Percentiles rank a stretch among this genome's conserved stretches.
phyloP scores from a whole-genome alignment of 192 early-diverging fungal genomes.

The Jimgerdemannia flammicorona region DNA sequence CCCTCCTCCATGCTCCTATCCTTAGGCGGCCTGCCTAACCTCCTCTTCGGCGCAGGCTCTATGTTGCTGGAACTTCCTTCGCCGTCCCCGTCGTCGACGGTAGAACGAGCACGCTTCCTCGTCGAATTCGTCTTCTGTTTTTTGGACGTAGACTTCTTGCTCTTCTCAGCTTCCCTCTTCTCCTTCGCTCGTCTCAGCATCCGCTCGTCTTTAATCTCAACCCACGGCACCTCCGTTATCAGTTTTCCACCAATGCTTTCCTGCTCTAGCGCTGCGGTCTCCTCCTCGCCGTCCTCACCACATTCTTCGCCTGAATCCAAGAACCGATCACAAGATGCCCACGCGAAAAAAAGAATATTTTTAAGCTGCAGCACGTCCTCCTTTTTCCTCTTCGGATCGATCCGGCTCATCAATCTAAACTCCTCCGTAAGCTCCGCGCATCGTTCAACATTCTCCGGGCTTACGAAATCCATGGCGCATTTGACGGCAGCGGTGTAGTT shows the following conservation, averaged over 20 bases:
- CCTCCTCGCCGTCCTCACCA: no score
- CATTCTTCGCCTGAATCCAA: background rate
- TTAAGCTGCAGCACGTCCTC: constrained; percentile 45
- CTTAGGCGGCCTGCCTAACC: no score
- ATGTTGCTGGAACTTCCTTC: background rate
- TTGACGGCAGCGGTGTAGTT: constrained; percentile 66
- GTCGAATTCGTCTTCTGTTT: no score
- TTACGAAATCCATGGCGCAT: constrained; percentile 68
- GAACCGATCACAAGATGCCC: constrained; percentile 5
- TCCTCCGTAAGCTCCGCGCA: constrained; percentile 42
- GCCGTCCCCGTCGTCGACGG: background rate
- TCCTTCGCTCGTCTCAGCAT: background rate
- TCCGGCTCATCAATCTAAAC: constrained; percentile 35
- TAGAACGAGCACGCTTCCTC: background rate
- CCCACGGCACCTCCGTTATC: background rate
- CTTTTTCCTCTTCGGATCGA: constrained; percentile 24
- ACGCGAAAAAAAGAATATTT: constrained; percentile 11
- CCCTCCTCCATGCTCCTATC: background rate
- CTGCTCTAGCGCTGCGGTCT: no score
- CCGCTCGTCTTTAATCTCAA: background rate
- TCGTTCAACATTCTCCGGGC: constrained; percentile 50
- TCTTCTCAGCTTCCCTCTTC: background rate
- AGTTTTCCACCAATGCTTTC: background rate
- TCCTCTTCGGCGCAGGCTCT: background rate
- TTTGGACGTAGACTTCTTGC: no score